Evolutionary conservation across 2,329 filamentous ascomycete genomes (phyloP).

Genomic region (Pseudocercospora macadamiae): DNA sequence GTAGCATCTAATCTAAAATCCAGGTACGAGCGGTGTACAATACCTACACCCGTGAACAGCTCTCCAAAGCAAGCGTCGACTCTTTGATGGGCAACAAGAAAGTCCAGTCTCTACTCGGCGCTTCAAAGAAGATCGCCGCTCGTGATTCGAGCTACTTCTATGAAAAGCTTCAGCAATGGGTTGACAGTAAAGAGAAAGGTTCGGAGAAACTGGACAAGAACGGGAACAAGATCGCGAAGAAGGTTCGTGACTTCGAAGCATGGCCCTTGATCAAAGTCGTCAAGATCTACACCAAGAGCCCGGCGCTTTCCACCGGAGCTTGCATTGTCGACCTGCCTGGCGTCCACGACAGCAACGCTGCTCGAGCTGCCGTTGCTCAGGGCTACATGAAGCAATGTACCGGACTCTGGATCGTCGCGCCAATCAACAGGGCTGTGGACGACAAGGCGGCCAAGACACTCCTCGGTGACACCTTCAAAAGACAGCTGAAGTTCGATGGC

Average conservation of each 20-base stretch:
- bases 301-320: constrained; percentile 56
- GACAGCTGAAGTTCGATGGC: constrained; percentile 63
- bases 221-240: constrained; percentile 39
- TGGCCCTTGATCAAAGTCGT: constrained; percentile 61
- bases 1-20: too few species aligned
- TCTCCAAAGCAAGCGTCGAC: constrained; percentile 40
- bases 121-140: constrained; percentile 45
- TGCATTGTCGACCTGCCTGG: constrained; percentile 63
- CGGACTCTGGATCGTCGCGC: constrained; percentile 64
- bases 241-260: constrained; percentile 41
- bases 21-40: constrained; percentile 56
- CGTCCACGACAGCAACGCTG: constrained; percentile 62
- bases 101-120: constrained; percentile 52
- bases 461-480: constrained; percentile 60
- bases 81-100: constrained; percentile 47
- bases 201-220: constrained; percentile 36
- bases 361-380: constrained; percentile 60
- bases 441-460: constrained; percentile 62
- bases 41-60: constrained; percentile 45
- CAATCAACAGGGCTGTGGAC: constrained; percentile 63
- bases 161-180: constrained; percentile 51
- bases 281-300: constrained; percentile 55
- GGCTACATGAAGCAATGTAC: constrained; percentile 64
- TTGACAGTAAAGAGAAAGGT: constrained; percentile 59
- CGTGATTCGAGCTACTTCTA: constrained; percentile 49